Evolutionary conservation across 1,284 basidiomycete species (phyloP).

Genomic region (Phylloboletellus chloephorus): DNA sequence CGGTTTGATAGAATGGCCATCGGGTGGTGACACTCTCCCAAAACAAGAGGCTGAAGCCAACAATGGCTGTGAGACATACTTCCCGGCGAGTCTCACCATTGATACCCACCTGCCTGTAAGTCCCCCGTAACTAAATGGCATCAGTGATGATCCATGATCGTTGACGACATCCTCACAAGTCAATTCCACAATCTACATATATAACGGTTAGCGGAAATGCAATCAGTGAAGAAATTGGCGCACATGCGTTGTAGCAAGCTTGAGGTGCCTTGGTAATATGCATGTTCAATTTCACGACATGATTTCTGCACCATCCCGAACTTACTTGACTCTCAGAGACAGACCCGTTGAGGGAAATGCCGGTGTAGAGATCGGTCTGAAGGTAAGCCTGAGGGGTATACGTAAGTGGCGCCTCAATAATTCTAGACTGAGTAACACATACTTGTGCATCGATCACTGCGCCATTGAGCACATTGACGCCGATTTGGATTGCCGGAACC

Average conservation of each 20-base stretch:
- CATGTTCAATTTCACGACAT: background rate
- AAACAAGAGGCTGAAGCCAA: background rate
- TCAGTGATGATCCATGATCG: background rate
- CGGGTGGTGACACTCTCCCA: background rate
- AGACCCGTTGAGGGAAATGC: background rate
- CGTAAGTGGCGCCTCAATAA: too few species aligned
- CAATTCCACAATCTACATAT: background rate
- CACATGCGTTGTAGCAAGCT: slow-evolving; percentile 1
- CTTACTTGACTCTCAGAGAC: background rate
- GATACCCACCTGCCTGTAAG: slow-evolving; percentile 2
- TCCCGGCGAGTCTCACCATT: too few species aligned
- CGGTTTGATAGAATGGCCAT: slow-evolving; percentile 5
- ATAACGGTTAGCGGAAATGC: background rate
- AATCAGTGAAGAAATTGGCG: background rate
- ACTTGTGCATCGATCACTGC: slow-evolving; percentile 5
- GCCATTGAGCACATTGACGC: slow-evolving; percentile 6
- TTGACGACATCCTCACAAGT: slow-evolving; percentile 1
- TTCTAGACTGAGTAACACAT: background rate
- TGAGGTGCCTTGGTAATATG: background rate
- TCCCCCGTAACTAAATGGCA: background rate
- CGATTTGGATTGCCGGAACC: slow-evolving; percentile 5
- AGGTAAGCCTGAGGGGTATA: background rate
- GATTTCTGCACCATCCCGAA: background rate
- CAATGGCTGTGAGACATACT: background rate
- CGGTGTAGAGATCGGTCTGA: slow-evolving; percentile 3